Evolutionary conservation across 116 monocot genomes (phyloP), one percentile per base, ranked within the genome.

Genomic region (Posidonia oceanica): DNA sequence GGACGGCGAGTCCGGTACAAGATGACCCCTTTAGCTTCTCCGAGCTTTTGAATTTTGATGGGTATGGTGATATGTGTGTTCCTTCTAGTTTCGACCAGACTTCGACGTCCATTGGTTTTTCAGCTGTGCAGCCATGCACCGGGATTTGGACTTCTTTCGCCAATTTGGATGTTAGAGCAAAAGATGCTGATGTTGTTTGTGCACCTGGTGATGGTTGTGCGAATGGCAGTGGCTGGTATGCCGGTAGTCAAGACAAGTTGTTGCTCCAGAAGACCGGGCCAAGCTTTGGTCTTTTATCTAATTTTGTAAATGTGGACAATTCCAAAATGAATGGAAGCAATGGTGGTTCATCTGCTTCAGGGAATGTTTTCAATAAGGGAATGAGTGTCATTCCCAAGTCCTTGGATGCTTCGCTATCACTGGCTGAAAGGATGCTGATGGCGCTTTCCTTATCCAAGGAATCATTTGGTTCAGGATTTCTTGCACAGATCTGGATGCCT

Each of bases 401-500:
- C 56, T 37, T 90, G 13, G 41, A 58, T 13, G 57, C 36, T 52
- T 23, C 53, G n/a, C 4, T 74, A 37, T 73, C 81, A 17, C 80
- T 98, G 58, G 48, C 87, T 16, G 93, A 92, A 37, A 85, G 71
- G 74, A 87, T 93, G 90, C 81, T 93, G 3, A 81, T 8, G 67
- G 86, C 82, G n/a, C 79, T 98, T 8, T 93, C 92, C 36, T 71
- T 85, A 41, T 76, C 93, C 22, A 93, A 87, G 71, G 83, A 87
- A 17, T 85, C 85, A 3, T 82, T 85, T n/a, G 54, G 74, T 4
- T 71, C 80, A 22, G 87, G 86, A 14, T 78, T 86, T 61, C 89
- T 98, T 59, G 93, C 93, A 4, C 97, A 98, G 69, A 82, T 93
- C 39, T 98, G 97, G 97, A 71, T 86, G 74, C 97, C 97, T 16